Evolutionary conservation across 208 protist species (phyloP).

Genomic region (Leishmania tarentolae): DNA sequence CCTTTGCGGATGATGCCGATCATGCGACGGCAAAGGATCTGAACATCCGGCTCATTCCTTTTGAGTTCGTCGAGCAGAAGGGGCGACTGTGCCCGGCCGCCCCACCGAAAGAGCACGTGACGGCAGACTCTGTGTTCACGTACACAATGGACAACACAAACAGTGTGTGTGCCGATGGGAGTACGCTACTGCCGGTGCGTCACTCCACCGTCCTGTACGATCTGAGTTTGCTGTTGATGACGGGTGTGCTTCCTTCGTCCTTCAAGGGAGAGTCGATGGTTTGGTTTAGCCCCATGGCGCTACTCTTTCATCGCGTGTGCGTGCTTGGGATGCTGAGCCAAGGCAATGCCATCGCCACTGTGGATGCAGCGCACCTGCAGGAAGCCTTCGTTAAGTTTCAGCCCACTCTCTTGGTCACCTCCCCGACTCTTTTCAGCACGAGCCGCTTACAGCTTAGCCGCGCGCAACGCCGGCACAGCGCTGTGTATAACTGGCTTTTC

Average conservation of each 20-base stretch:
- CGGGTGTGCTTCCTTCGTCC: constrained; percentile 58
- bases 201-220: constrained; percentile 72
- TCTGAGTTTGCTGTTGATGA: constrained; percentile 63
- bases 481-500: constrained; percentile 75
- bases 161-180: constrained; percentile 21
- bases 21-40: constrained; percentile 69
- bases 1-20: constrained; percentile 60
- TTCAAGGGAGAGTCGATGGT: constrained; percentile 68
- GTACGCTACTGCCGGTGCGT: constrained; percentile 51
- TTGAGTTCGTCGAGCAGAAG: constrained; percentile 61
- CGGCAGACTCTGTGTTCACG: constrained; percentile 52
- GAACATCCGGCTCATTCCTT: constrained; percentile 76
- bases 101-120: constrained; percentile 28
- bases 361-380: constrained; percentile 49
- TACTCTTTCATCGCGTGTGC: constrained; percentile 77
- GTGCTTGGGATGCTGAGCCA: constrained; percentile 71
- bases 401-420: constrained; percentile 76
- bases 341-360: constrained; percentile 67
- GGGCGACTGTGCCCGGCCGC: constrained; percentile 42
- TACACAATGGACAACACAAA: constrained; percentile 68
- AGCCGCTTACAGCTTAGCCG: constrained; percentile 69
- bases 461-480: constrained; percentile 54
- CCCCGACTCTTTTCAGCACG: constrained; percentile 72
- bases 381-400: constrained; percentile 58
- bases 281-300: constrained; percentile 75